Percentiles rank a stretch among this genome's conserved stretches.
Evolutionary conservation across 2,329 filamentous ascomycete genomes (phyloP).

Genomic region (Coniella lustricola): DNA sequence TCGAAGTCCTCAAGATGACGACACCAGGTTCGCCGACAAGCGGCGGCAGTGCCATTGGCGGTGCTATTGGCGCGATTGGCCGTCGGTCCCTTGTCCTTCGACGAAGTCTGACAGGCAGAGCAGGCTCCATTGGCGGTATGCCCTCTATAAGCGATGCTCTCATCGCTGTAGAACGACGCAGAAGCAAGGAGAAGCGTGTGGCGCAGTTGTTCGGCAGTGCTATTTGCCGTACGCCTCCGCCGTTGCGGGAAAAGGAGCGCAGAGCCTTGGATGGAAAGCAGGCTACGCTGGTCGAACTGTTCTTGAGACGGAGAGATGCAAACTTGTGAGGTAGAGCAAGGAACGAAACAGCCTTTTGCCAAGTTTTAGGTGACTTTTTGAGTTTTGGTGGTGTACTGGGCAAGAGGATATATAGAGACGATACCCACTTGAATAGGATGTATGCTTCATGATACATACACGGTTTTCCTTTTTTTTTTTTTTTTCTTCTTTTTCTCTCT

Average conservation of each 20-base stretch:
- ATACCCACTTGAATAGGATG: no score
- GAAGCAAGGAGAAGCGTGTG: constrained; percentile 53
- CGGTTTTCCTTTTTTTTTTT: no score
- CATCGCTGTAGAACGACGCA: constrained; percentile 45
- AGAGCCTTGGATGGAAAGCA: constrained; percentile 57
- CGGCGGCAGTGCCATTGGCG: constrained; percentile 17
- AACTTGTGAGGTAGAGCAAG: not conserved
- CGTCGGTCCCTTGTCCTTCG: constrained; percentile 42
- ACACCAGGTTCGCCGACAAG: constrained; percentile 3
- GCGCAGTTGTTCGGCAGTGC: constrained; percentile 58
- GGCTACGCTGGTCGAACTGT: constrained; percentile 62
- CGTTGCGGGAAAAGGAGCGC: constrained; percentile 44
- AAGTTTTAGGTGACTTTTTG: no score
- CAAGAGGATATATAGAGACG: no score
- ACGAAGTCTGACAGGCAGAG: constrained; percentile 19
- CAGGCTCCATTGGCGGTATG: constrained; percentile 17
- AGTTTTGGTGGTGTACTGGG: no score
- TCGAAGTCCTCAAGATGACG: constrained; percentile 26
- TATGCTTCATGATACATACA: no score
- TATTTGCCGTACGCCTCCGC: constrained; percentile 47
- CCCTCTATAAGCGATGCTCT: constrained; percentile 22
- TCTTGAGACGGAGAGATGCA: constrained; percentile 38
- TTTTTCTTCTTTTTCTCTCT: no score
- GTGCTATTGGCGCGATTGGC: constrained; percentile 24
- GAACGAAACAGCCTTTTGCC: no score